A percentile compares a stretch with the other conserved stretches of the same genome.
These are phyloP conservation scores for Neonectria coccinea DNA, from an alignment of 2,329 filamentous ascomycete genomes.

Conservation along the genomic window DNA sequence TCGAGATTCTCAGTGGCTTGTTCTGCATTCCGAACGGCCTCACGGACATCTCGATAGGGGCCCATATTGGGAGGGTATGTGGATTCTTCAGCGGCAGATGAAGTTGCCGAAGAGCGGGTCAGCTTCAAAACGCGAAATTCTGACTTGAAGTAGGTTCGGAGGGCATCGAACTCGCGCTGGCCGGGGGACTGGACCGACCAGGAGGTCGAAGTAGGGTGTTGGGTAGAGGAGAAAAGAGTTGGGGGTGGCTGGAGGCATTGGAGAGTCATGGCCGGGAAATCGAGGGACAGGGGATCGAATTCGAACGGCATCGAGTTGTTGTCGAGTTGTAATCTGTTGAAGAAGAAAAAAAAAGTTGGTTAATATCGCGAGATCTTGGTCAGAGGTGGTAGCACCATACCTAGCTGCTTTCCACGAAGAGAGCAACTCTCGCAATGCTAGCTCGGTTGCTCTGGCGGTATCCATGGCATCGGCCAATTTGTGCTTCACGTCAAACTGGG, in stretches of 20 bases:
- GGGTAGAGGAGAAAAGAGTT: constrained; percentile 83
- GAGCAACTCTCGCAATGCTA: constrained; percentile 86
- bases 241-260: constrained; percentile 84
- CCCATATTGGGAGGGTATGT: constrained; percentile 59
- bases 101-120: constrained; percentile 62
- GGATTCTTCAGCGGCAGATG: constrained; percentile 62
- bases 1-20: constrained; percentile 70
- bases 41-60: constrained; percentile 57
- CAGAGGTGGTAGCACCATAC: constrained; percentile 62
- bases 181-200: constrained; percentile 85
- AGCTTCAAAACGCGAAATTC: constrained; percentile 76
- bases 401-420: constrained; percentile 85
- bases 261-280: constrained; percentile 86
- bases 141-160: constrained; percentile 74
- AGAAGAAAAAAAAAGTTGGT: constrained; percentile 25
- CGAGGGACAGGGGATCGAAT: constrained; percentile 86
- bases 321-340: constrained; percentile 65
- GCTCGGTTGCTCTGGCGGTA: constrained; percentile 83
- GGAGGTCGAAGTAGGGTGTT: constrained; percentile 80
- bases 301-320: constrained; percentile 72
- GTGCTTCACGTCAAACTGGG: constrained; percentile 72
- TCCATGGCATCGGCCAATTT: constrained; percentile 78
- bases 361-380: not conserved
- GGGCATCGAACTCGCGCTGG: constrained; percentile 77
- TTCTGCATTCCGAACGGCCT: constrained; percentile 62